Conservation (phyloP, 108 stramenopile species). For the Epipyxis sp. region DNA sequence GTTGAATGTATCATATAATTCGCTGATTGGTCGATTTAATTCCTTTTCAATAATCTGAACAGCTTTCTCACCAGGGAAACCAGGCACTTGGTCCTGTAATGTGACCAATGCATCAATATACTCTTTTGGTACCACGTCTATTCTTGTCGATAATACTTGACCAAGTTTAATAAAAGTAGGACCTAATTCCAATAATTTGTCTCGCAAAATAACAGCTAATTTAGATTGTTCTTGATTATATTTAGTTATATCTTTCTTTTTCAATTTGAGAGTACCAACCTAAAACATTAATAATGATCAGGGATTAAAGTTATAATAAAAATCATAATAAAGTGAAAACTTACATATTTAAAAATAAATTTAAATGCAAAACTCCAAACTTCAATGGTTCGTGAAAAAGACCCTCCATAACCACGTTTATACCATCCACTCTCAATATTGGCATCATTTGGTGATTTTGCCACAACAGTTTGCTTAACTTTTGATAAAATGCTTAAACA, state of each 20-base stretch:
- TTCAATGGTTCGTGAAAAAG: conserved; percentile 64
- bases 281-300: neutral
- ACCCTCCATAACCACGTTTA: neutral
- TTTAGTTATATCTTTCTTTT: conserved; percentile 14
- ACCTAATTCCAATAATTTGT: conserved; percentile 75
- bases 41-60: conserved; percentile 78
- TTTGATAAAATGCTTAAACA: too few species aligned
- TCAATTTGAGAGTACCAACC: conserved; percentile 57
- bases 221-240: conserved; percentile 46
- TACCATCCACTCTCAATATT: neutral
- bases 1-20: conserved; percentile 76
- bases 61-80: conserved; percentile 74
- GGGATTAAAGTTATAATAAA: neutral
- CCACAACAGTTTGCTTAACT: too few species aligned
- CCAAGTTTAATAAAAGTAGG: conserved; percentile 93
- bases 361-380: conserved; percentile 80
- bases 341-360: conserved; percentile 62
- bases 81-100: conserved; percentile 90
- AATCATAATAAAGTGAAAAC: neutral
- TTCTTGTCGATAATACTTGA: conserved; percentile 87
- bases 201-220: conserved; percentile 76
- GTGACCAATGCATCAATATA: conserved; percentile 80
- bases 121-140: conserved; percentile 78
- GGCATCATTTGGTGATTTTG: too few species aligned
- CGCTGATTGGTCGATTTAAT: conserved; percentile 62